Base-by-base conservation (phyloP, 1,139 yeast genomes). In the Debaryomyces robertsiae region DNA sequence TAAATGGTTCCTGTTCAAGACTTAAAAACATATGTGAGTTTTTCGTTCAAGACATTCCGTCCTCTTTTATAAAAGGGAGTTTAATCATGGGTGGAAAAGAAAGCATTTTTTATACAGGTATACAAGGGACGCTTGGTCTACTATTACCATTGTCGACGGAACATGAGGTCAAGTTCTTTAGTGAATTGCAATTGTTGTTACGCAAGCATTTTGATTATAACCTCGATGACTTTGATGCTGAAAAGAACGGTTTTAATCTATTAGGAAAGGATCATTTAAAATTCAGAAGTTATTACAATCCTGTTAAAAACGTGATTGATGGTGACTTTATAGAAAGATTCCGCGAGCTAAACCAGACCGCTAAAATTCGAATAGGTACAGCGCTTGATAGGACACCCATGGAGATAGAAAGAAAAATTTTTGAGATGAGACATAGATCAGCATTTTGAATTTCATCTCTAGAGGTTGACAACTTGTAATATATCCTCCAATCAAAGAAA, bases 271-370 rank as follows among this genome's bases (percentile, higher is more conserved):
- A 85, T 49, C 87, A 83, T 44, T 47, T 78, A 48, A 76, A 77
- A 46, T 90, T 75, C 56, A 67, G 97, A 39, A 76, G 97, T 39
- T 85, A 84, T 55, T 89, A 88, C 55, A 81, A 80, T 15, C 96
- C 97, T 0, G 79, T 76, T 5, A 83, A 82, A 49, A 76, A 81
- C 41, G 82, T 87, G 2, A 73, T 93, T 33, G 98, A 93, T 61
- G 98, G 98, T 9, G 98, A 93, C 58, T 67, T 88, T 22, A 69
- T 93, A 39, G 97, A 89, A 53, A 60, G 62, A 38, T 86, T 67
- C 54, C 59, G 61, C 28, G 53, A 53, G 6, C 58, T 84, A 27
- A 55, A 61, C 2, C 56, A 56, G 1, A 61, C 65, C 0, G 52
- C 59, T 9, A 78, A 82, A 53, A 61, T 72, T 25, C 57, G 54